These are phyloP conservation scores for Claviceps sp. DNA, from an alignment of 2,329 filamentous ascomycete species.

Conservation along the genomic window DNA sequence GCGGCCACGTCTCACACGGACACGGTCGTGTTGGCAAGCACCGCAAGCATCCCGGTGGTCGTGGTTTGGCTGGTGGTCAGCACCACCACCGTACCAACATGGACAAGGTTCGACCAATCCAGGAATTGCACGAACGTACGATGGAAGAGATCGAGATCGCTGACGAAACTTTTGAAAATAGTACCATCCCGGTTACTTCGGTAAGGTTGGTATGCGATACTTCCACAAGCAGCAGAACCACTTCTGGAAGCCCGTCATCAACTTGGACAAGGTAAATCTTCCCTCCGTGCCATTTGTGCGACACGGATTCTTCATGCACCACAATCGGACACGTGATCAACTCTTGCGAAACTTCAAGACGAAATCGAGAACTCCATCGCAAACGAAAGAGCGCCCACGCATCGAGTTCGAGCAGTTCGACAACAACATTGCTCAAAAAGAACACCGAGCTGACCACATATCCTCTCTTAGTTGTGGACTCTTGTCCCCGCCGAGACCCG, in stretches of 20 bases:
- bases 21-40: slow-evolving; percentile 98
- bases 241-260: slow-evolving; percentile 98
- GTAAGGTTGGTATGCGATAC: slow-evolving; percentile 89
- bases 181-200: slow-evolving; percentile 98
- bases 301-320: background rate
- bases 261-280: slow-evolving; percentile 79
- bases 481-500: slow-evolving; percentile 88
- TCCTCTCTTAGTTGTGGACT: slow-evolving; percentile 63
- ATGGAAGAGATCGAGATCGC: slow-evolving; percentile 8
- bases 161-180: slow-evolving; percentile 28
- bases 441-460: slow-evolving; percentile 14
- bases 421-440: too few species aligned
- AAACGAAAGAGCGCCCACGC: background rate
- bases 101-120: slow-evolving; percentile 60
- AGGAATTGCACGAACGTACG: background rate
- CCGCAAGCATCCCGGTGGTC: slow-evolving; percentile 76
- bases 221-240: slow-evolving; percentile 95
- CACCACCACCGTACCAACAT: slow-evolving; percentile 56
- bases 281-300: slow-evolving; percentile 2
- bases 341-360: background rate
- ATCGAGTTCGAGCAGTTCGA: background rate
- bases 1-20: slow-evolving; percentile 96
- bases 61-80: slow-evolving; percentile 94
- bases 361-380: too few species aligned
- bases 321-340: background rate